These are phyloP conservation scores for Paraphaeosphaeria minitans DNA, from an alignment of 2,329 filamentous ascomycete genomes.

Conservation along the genomic window DNA sequence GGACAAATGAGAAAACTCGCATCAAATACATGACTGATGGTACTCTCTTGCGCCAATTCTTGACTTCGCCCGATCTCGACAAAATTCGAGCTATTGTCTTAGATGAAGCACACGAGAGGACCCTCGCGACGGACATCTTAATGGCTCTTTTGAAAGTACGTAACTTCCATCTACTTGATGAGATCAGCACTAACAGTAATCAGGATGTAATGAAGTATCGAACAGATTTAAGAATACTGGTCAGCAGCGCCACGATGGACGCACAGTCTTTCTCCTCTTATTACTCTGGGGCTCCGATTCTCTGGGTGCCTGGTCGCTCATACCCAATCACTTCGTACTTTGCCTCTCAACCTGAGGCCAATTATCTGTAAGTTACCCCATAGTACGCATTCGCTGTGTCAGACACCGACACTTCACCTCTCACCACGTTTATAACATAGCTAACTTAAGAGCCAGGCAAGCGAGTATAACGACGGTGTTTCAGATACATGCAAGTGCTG, in stretches of 20 bases:
- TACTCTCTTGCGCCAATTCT: conserved; percentile 87
- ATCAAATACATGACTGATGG: conserved; percentile 98
- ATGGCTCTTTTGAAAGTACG: conserved; percentile 93
- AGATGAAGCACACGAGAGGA: conserved; percentile 95
- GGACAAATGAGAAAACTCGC: conserved; percentile 86
- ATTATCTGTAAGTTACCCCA: conserved; percentile 68
- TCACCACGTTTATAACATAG: no score
- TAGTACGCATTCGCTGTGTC: no score
- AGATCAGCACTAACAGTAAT: no score
- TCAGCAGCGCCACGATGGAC: conserved; percentile 94
- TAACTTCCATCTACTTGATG: no score
- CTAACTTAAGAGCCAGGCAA: no score
- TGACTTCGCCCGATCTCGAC: conserved; percentile 72
- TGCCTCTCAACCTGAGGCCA: conserved; percentile 87
- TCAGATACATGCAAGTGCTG: conserved; percentile 81
- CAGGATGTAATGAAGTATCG: conserved; percentile 81
- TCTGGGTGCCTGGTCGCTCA: conserved; percentile 58
- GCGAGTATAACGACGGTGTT: conserved; percentile 77
- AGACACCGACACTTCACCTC: no score
- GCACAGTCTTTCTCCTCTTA: conserved; percentile 90
- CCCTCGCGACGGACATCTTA: conserved; percentile 87
- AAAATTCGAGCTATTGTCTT: conserved; percentile 71
- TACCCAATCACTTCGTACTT: conserved; percentile 94
- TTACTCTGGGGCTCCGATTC: conserved; percentile 90
- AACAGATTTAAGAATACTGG: conserved; percentile 85